These are phyloP conservation scores for Usnea hakonensis DNA, from an alignment of 495 filamentous ascomycete species.

Conservation along the genomic window DNA sequence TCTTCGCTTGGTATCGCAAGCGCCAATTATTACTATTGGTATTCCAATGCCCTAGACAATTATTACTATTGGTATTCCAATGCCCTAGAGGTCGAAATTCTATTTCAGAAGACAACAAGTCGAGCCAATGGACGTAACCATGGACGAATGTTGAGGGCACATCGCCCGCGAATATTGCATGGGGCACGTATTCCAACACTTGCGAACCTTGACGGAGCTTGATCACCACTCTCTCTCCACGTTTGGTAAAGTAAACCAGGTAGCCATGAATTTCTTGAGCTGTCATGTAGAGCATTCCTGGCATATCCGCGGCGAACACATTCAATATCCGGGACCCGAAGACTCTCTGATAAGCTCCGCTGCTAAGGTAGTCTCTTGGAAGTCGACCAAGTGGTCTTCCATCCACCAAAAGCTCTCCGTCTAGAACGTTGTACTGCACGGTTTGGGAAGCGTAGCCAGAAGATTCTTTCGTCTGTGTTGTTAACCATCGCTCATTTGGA, in stretches of 20 bases:
- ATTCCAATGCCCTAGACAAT: neutral
- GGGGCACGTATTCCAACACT: neutral
- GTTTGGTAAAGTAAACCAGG: neutral
- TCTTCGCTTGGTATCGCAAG: neutral
- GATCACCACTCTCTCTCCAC: neutral
- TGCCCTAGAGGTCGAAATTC: neutral
- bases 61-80: neutral
- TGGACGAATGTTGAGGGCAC: neutral
- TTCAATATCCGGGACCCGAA: constrained; percentile 2
- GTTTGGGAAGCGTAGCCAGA: neutral
- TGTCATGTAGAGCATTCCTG: constrained; percentile 13
- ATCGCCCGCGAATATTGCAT: neutral
- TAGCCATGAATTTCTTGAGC: neutral
- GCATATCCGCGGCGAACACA: constrained; percentile 1
- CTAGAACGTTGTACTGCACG: constrained; percentile 3
- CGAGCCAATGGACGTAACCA: neutral
- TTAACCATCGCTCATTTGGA: neutral
- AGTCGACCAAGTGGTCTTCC: constrained; percentile 8
- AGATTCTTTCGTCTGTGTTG: neutral
- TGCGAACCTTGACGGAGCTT: neutral
- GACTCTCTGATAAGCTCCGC: neutral
- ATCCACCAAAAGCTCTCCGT: constrained; percentile 12
- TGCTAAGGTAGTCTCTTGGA: neutral
- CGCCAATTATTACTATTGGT: neutral
- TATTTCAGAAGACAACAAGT: neutral